A percentile compares a stretch with the other conserved stretches of the same genome.
Evolutionary conservation across 2,329 filamentous ascomycete genomes (phyloP).

Genomic region (Huntiella moniliformis): DNA sequence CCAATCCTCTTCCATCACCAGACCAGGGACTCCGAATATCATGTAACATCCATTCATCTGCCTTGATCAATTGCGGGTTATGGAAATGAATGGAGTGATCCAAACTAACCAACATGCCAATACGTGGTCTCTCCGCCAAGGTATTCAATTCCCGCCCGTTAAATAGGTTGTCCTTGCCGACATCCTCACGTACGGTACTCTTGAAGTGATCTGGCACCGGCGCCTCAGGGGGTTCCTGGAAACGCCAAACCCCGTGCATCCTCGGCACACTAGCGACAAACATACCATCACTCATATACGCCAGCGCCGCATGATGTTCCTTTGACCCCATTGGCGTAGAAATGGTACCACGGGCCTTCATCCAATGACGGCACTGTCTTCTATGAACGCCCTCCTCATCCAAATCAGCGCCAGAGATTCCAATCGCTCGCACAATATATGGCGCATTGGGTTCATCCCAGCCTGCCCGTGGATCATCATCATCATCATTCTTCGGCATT

Average conservation of each 20-base stretch:
- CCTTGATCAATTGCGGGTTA: constrained; percentile 36
- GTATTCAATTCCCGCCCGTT: constrained; percentile 26
- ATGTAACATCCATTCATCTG: constrained; percentile 60
- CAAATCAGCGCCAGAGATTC: constrained; percentile 19
- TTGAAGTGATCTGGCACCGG: constrained; percentile 8
- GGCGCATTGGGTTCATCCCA: constrained; percentile 29
- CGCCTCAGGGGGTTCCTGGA: constrained; percentile 33
- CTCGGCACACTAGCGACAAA: constrained; percentile 81
- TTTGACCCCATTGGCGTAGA: constrained; percentile 53
- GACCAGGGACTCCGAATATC: constrained; percentile 71
- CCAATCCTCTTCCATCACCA: constrained; percentile 57
- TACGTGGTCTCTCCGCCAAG: constrained; percentile 31
- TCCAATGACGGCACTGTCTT: constrained; percentile 55
- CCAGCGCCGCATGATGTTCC: constrained; percentile 71
- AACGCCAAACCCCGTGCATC: constrained; percentile 64
- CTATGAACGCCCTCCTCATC: constrained; percentile 35
- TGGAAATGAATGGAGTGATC: constrained; percentile 60
- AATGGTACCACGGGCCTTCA: constrained; percentile 56
- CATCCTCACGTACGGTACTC: constrained; percentile 5
- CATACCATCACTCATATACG: constrained; percentile 82
- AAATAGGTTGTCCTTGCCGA: constrained; percentile 16
- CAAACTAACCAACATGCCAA: constrained; percentile 73
- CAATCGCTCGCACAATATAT: constrained; percentile 27
- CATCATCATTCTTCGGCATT: constrained; percentile 21
- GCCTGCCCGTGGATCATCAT: constrained; percentile 24